Conservation (phyloP, 352 stramenopile genomes). For the Phytophthora pini region DNA sequence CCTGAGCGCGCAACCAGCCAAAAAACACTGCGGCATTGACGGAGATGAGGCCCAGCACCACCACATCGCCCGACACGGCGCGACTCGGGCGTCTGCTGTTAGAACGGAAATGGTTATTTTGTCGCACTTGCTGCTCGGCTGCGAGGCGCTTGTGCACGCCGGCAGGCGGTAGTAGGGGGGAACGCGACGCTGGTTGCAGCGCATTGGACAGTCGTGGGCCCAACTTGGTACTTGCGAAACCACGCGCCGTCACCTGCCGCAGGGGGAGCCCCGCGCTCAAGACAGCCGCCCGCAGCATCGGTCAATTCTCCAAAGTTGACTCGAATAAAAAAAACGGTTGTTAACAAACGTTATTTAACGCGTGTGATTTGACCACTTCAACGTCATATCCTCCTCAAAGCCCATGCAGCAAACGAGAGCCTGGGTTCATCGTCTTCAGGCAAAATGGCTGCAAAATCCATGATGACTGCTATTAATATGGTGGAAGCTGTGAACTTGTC, state of each 20-base stretch:
- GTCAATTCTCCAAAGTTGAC: not conserved
- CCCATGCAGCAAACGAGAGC: no score
- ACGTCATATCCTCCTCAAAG: no score
- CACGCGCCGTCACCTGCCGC: slow-evolving; percentile 12
- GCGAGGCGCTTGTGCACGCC: slow-evolving; percentile 9
- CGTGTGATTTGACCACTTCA: not conserved
- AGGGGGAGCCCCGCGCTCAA: slow-evolving; percentile 4
- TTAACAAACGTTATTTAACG: not conserved
- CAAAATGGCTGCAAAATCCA: no score
- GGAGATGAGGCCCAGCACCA: slow-evolving; percentile 63
- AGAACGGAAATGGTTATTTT: slow-evolving; percentile 34
- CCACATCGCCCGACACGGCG: slow-evolving; percentile 39
- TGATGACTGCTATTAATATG: no score
- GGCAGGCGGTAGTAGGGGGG: slow-evolving; percentile 1
- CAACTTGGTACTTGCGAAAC: slow-evolving; percentile 14
- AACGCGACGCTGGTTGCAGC: slow-evolving; percentile 12
- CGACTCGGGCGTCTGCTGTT: slow-evolving; percentile 30
- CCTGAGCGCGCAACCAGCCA: slow-evolving; percentile 65
- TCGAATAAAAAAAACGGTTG: not conserved
- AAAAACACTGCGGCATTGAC: slow-evolving; percentile 65
- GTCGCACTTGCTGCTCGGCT: slow-evolving; percentile 26
- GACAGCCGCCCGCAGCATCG: slow-evolving; percentile 30
- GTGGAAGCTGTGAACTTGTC: no score
- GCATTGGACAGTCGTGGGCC: slow-evolving; percentile 13
- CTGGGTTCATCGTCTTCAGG: no score